Base-by-base conservation (phyloP, 495 filamentous ascomycete genomes). In the Tuber microsphaerosporum region DNA sequence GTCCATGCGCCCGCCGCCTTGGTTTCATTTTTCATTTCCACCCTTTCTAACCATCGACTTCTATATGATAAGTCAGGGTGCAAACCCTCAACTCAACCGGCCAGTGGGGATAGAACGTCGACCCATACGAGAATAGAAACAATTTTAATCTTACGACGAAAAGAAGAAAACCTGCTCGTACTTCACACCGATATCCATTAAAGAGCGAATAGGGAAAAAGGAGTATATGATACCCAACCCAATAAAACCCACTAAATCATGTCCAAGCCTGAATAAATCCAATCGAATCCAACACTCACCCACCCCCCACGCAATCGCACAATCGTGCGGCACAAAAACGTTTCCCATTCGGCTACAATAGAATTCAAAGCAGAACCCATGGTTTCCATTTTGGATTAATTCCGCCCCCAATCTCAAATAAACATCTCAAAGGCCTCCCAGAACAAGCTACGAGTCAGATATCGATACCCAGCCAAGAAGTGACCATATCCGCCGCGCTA, bases 1-100 rank as follows among this genome's bases (percentile, higher is more conserved):
- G 77, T 79, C 77, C 76, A 79, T 79, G 76, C 77, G 77, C 71
- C 73, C 72, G 76, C 72, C 75, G 69, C 71, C 56, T 65, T 1
- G 56, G 26, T 65, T 65, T 65, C 56, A 34, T 34, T 65, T 19
- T 65, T 65, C 56, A 34, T 34, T 65, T 65, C 56, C 34, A 31
- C 56, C 56, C 56, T 65, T 65, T 65, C 56, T 65, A 34, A 65
- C 56, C 56, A 26, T 65, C 56, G 34, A 65, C 56, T 65, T 16
- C 56, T 16, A 1, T 14, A 31, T 8, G 0, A 2, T 19, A 65
- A 65, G 56, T 34, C 26, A 65, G 26, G 56, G 56, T 34, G 56
- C 31, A 34, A 65, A 65, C 56, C 26, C 56, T 34, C 26, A 65
- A 65, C 56, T 17, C 26, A 17, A 65, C 56, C 26, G 34, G 56